Evolutionary conservation across 768 basidiomycete genomes (phyloP), one percentile per base, ranked within the genome.

Genomic region (Kwoniella newhampshirensis): DNA sequence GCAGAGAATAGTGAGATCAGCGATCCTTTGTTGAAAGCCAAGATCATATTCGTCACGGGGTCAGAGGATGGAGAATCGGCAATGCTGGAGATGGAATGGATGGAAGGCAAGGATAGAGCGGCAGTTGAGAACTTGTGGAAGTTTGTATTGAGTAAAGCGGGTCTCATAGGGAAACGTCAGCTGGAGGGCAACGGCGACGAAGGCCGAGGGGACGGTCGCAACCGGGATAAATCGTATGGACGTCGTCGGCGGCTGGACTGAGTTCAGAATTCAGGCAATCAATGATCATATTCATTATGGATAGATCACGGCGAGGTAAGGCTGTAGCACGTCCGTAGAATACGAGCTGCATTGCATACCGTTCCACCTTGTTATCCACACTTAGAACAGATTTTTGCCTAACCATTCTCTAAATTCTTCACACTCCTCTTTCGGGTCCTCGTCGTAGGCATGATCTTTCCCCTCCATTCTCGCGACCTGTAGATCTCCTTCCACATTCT

Each of bases 401-500:
- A 72, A 36, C 70, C 70, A 72, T 11, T 60, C 53, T 48, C 65
- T 65, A 43, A 72, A 69, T 17, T 39, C 66, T 28, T 49, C 44
- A 56, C 70, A 72, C 28, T 65, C 66, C 54, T 57, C 66, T 8
- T 48, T 54, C 11, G 65, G 47, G 43, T 64, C 68, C 40, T 73
- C 71, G 54, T 73, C 71, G 58, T 55, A 73, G 30, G 55, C 64
- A 63, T 73, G 71, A 44, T 62, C 66, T n/a, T 20, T 54, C 11
- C 64, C 62, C 35, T 66, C 57, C 15, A 32, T 11, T n/a, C 21
- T 51, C 32, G 67, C 68, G 15, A 65, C 59, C 18, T 18, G 40
- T 18, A 57, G 9, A n/a, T 60, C 49, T 7, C 59, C 62, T 13
- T 51, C 47, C 9, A 39, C 40, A n/a, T 28, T 41, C 26, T 55